Percentiles rank a stretch among this genome's conserved stretches.
These are phyloP conservation scores for Mucor irregularis DNA, from an alignment of 371 early-diverging fungal genomes.

Conservation along the genomic window DNA sequence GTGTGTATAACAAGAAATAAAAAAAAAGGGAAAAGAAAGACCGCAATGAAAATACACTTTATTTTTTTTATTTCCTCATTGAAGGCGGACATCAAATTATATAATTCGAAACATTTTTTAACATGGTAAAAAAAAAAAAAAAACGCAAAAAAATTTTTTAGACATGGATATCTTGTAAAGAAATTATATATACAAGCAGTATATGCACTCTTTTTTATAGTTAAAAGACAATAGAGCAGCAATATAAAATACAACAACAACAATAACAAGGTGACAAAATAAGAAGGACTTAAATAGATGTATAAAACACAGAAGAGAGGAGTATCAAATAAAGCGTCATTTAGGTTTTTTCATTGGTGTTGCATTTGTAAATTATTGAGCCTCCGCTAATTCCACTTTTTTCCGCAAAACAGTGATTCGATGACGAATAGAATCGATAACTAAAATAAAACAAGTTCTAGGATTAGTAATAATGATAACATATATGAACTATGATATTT, in stretches of 20 bases:
- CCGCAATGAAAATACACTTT: not conserved
- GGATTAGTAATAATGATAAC: not conserved
- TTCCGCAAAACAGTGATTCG: slow-evolving; percentile 42
- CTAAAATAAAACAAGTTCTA: slow-evolving; percentile 17
- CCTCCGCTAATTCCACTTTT: slow-evolving; percentile 29
- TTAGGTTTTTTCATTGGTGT: slow-evolving; percentile 16
- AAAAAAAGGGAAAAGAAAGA: slow-evolving; percentile 4
- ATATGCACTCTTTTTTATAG: not conserved
- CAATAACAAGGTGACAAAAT: not conserved
- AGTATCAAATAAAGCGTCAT: too few relatives aligned
- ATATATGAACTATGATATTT: not conserved
- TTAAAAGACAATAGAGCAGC: not conserved
- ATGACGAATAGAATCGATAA: slow-evolving; percentile 49
- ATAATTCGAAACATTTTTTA: not conserved
- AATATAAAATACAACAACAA: not conserved
- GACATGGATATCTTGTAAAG: not conserved
- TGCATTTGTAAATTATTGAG: not conserved
- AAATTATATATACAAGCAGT: too few relatives aligned
- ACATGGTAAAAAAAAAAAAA: slow-evolving; percentile 4
- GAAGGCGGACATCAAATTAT: slow-evolving; percentile 13
- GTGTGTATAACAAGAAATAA: slow-evolving; percentile 1
- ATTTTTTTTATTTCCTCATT: not conserved
- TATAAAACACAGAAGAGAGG: too few relatives aligned
- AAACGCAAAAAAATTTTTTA: not conserved
- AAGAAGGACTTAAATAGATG: not conserved